Conservation (phyloP, 2,329 filamentous ascomycete genomes). For the Ceratocystis papillata region DNA sequence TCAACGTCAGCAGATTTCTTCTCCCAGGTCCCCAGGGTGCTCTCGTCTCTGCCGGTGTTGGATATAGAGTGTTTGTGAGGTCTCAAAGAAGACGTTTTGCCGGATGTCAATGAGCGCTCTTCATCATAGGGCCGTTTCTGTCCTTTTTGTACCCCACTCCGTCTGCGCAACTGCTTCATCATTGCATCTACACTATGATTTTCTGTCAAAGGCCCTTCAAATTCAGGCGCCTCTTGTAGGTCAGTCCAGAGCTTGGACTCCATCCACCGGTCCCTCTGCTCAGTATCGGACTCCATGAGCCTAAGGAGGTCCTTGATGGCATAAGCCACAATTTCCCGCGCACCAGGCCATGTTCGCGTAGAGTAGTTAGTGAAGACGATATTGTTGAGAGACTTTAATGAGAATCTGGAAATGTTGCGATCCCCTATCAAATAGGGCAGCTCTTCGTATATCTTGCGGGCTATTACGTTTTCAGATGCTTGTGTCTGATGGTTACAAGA, state of each 20-base stretch:
- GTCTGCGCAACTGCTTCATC: constrained; percentile 17
- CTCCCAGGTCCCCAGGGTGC: neutral
- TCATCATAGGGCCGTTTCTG: constrained; percentile 20
- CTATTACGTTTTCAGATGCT: neutral
- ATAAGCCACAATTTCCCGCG: constrained; percentile 14
- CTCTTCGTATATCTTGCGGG: constrained; percentile 7
- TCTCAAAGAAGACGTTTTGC: constrained; percentile 20
- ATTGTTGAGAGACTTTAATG: constrained; percentile 10
- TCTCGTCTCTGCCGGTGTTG: neutral
- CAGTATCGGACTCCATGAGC: constrained; percentile 19
- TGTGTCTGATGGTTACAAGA: neutral
- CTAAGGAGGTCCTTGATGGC: constrained; percentile 18
- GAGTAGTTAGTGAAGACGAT: constrained; percentile 5
- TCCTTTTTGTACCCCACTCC: constrained; percentile 4
- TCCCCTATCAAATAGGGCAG: constrained; percentile 15
- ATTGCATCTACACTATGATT: constrained; percentile 3
- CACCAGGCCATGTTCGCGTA: constrained; percentile 8
- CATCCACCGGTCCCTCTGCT: constrained; percentile 11
- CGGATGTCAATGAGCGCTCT: neutral
- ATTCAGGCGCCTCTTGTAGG: neutral
- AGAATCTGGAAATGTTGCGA: neutral
- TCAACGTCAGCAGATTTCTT: neutral
- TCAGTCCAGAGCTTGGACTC: constrained; percentile 12
- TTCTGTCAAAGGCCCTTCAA: neutral
- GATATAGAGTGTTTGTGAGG: constrained; percentile 15